phyloP scores from a whole-genome alignment of 495 filamentous ascomycete species.

The Talaromyces ruber region DNA sequence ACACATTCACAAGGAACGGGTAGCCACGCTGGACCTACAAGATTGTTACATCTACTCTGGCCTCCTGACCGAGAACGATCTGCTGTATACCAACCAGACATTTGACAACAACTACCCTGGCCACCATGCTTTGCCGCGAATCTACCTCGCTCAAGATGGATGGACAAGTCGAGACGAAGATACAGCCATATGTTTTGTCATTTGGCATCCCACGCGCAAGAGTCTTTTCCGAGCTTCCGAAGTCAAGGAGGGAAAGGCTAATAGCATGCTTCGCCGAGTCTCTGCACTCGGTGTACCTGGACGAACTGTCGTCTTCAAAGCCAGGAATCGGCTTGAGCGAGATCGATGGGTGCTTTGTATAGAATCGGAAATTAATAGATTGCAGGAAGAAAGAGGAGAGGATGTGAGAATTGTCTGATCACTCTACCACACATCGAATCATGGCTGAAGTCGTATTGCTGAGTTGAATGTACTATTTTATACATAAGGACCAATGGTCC shows the following conservation, averaged over 20 bases:
- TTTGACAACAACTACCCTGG: slow-evolving; percentile 63
- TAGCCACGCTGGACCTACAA: slow-evolving; percentile 49
- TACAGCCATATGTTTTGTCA: slow-evolving; percentile 61
- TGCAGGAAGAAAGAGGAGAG: slow-evolving; percentile 45
- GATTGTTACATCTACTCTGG: slow-evolving; percentile 71
- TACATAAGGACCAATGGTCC: background rate
- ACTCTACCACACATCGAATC: background rate
- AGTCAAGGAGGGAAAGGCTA: slow-evolving; percentile 32
- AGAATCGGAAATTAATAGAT: slow-evolving; percentile 62
- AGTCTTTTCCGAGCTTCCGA: slow-evolving; percentile 49
- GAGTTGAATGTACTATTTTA: background rate
- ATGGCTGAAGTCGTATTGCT: background rate
- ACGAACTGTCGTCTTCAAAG: slow-evolving; percentile 62
- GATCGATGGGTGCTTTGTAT: slow-evolving; percentile 72
- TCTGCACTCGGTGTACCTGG: slow-evolving; percentile 53
- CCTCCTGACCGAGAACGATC: slow-evolving; percentile 55
- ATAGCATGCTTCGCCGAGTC: slow-evolving; percentile 38
- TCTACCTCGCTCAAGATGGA: slow-evolving; percentile 52
- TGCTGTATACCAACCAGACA: slow-evolving; percentile 61
- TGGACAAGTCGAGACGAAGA: slow-evolving; percentile 66
- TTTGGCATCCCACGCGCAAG: slow-evolving; percentile 59
- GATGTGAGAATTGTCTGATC: slow-evolving; percentile 50
- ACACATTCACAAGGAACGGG: slow-evolving; percentile 55
- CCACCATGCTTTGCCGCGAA: slow-evolving; percentile 52
- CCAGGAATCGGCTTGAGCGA: slow-evolving; percentile 61